Evolutionary conservation across 495 filamentous ascomycete genomes (phyloP).

Genomic region (Chaetomium fimeti): DNA sequence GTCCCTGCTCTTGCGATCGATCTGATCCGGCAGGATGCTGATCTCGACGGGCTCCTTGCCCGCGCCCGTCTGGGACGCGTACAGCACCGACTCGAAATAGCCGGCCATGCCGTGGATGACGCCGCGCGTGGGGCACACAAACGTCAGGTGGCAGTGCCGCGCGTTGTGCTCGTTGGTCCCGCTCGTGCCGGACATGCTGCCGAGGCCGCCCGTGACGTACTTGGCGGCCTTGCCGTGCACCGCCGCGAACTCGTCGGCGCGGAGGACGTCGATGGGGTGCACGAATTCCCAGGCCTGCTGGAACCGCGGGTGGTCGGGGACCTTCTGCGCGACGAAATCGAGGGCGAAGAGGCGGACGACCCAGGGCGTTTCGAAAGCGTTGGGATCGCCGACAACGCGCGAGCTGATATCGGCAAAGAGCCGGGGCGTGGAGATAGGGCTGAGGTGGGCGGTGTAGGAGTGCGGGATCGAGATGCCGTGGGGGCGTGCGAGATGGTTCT

Average conservation of each 20-base stretch:
- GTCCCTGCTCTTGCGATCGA: constrained; percentile 82
- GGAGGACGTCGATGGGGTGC: constrained; percentile 49
- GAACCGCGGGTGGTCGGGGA: constrained; percentile 56
- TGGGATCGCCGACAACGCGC: constrained; percentile 59
- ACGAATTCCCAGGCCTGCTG: constrained; percentile 71
- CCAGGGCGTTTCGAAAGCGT: constrained; percentile 82
- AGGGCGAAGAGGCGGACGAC: constrained; percentile 89
- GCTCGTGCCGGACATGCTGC: constrained; percentile 57
- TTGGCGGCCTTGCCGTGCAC: constrained; percentile 49
- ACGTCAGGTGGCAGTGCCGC: constrained; percentile 69
- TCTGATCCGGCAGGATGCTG: constrained; percentile 88
- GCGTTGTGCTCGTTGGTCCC: constrained; percentile 86
- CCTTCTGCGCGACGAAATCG: constrained; percentile 68
- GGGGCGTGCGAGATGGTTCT: constrained; percentile 67
- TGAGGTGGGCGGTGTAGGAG: constrained; percentile 87
- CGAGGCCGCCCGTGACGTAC: constrained; percentile 50
- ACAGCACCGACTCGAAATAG: constrained; percentile 94
- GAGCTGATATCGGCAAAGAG: constrained; percentile 74
- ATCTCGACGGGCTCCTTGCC: constrained; percentile 65
- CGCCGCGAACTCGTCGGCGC: constrained; percentile 53
- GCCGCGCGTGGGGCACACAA: constrained; percentile 68
- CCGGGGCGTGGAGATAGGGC: constrained; percentile 85
- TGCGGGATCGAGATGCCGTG: constrained; percentile 90
- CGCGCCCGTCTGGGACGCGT: constrained; percentile 41
- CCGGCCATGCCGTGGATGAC: constrained; percentile 89